Conservation (phyloP, 2,329 filamentous ascomycete species). For the Aspergillus ibericus region DNA sequence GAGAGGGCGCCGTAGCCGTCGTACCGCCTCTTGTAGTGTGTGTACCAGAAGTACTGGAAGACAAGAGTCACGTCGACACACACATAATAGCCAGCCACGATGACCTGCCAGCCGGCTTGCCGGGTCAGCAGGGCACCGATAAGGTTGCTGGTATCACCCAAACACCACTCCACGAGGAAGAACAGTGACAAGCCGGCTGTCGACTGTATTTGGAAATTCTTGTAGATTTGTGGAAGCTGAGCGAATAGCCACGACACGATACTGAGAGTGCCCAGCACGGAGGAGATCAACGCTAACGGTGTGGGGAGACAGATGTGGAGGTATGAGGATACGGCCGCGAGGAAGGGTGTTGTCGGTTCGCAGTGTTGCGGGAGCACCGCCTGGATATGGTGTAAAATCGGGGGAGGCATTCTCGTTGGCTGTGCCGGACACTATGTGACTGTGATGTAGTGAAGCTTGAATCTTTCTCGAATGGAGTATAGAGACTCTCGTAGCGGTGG, state of each 20-base stretch:
- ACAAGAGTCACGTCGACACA: constrained; percentile 64
- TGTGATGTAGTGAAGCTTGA: neutral
- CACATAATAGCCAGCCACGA: constrained; percentile 66
- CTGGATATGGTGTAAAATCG: constrained; percentile 28
- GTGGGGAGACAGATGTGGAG: constrained; percentile 66
- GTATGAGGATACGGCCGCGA: constrained; percentile 57
- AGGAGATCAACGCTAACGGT: constrained; percentile 62
- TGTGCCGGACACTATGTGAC: neutral
- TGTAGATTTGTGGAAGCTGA: constrained; percentile 68
- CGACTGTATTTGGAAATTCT: constrained; percentile 64
- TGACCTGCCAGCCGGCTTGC: constrained; percentile 66
- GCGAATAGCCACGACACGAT: constrained; percentile 70
- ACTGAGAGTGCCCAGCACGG: constrained; percentile 59
- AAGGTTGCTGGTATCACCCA: constrained; percentile 64
- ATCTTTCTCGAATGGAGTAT: neutral
- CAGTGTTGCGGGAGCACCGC: constrained; percentile 58
- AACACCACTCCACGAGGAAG: constrained; percentile 66
- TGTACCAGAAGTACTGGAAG: constrained; percentile 67
- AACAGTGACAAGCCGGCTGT: constrained; percentile 65
- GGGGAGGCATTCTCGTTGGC: constrained; percentile 29
- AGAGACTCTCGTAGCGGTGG: neutral
- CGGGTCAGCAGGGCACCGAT: constrained; percentile 63
- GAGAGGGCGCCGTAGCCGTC: constrained; percentile 34
- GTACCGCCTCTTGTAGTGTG: constrained; percentile 53
- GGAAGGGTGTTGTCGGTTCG: constrained; percentile 59